Evolutionary conservation across 768 basidiomycete genomes (phyloP).

Genomic region (Zangia roseola): DNA sequence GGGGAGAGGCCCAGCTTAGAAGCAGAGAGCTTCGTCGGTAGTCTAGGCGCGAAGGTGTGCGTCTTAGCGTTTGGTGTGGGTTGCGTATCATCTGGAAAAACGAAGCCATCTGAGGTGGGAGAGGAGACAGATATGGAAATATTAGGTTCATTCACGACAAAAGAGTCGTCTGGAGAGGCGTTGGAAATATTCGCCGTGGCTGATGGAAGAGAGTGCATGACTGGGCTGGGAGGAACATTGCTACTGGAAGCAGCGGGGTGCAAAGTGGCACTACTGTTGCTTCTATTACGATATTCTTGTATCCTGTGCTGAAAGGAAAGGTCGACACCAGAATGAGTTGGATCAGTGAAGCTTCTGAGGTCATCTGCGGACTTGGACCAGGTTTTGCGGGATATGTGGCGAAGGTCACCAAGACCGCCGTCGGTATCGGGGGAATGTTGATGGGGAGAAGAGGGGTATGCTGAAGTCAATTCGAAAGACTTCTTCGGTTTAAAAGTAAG

Average conservation of each 20-base stretch:
- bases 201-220: conserved; percentile 45
- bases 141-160: conserved; percentile 24
- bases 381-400: conserved; percentile 62
- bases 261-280: conserved; percentile 53
- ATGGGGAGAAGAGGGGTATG: conserved; percentile 29
- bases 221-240: conserved; percentile 28
- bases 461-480: conserved; percentile 43
- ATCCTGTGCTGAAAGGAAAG: conserved; percentile 56
- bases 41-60: conserved; percentile 68
- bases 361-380: conserved; percentile 86
- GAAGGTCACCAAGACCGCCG: conserved; percentile 61
- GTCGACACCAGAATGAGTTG: conserved; percentile 38
- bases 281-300: conserved; percentile 64
- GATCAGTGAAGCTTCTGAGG: conserved; percentile 52
- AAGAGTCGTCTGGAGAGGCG: conserved; percentile 22
- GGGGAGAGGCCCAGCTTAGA: conserved; percentile 47
- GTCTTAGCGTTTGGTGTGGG: conserved; percentile 59
- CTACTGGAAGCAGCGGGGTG: conserved; percentile 36
- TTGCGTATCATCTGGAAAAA: conserved; percentile 29
- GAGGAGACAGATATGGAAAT: conserved; percentile 52
- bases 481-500: conserved; percentile 47
- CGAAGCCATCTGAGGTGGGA: conserved; percentile 38
- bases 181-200: conserved; percentile 16
- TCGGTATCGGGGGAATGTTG: conserved; percentile 30
- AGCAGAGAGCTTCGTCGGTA: conserved; percentile 65